Base-by-base conservation (phyloP, 169 alveolate genomes). In the Cryptosporidium canis region DNA sequence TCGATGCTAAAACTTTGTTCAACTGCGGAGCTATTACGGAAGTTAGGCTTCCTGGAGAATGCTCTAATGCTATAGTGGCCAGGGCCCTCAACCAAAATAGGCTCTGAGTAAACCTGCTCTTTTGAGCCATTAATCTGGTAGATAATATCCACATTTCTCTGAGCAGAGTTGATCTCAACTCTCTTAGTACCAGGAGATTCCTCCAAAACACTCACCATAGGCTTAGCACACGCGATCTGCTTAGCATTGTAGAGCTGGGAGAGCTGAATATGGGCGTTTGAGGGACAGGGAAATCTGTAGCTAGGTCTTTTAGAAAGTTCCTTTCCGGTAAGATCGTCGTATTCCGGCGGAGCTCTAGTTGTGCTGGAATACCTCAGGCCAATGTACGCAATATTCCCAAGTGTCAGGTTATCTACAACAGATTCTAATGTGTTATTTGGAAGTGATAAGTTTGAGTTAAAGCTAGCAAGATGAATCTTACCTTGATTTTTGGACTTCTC, bases 271-370 rank as follows among this genome's bases (percentile, higher is more conserved):
- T 56, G 87, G 4, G 87, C 87, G 58, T 33, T 77, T 35, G 87
- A 56, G 55, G 87, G 87, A 37, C 71, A 77, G 44, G 87, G 87
- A 29, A 77, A 77, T 21, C 87, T 58, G 66, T 77, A 77, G 63
- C 77, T 61, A 5, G 87, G 87, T 48, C 77, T 77, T 77, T 33
- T 55, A 12, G 87, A 55, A 12, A 77, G 72, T 12, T 77, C 77
- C 39, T 37, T 61, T 18, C 87, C 87, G 12, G 87, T 77, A 39
- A 77, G 51, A 44, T 77, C 87, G 39, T 77, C 71, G 58, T 39
- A 77, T 27, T 77, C 71, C 8, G 87, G 87, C 2, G 87, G 87
- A 39, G 87, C 87, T 41, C 64, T 56, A 12, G 87, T 77, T n/a
- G 87, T 77, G 39, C 87, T 58, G 12, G 87, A 55, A 33, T 58